A percentile compares a stretch with the other conserved stretches of the same genome.
These are phyloP conservation scores for Camelina sativa DNA, from an alignment of 345 rosid genomes.

Conservation along the genomic window DNA sequence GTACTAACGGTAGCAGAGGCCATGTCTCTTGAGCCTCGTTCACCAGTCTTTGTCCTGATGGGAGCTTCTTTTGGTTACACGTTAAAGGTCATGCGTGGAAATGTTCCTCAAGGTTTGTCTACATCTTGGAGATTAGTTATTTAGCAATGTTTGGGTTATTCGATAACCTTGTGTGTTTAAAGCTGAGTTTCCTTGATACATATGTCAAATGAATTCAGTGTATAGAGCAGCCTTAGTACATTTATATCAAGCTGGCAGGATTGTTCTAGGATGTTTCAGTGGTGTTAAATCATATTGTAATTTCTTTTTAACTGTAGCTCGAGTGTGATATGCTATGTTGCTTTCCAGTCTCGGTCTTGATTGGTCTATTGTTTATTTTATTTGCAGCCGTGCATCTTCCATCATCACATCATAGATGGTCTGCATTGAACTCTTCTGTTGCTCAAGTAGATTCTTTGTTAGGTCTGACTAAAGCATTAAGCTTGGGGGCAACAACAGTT, in stretches of 20 bases:
- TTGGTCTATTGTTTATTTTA: conserved; percentile 40
- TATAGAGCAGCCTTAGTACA: conserved; percentile 10
- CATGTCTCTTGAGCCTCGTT: conserved; percentile 87
- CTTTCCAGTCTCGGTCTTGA: conserved; percentile 24
- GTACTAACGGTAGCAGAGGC: conserved; percentile 96
- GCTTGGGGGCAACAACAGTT: conserved; percentile 73
- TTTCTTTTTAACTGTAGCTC: conserved; percentile 13
- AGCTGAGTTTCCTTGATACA: neutral
- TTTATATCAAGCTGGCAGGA: neutral
- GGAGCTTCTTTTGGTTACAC: conserved; percentile 75
- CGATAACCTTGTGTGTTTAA: neutral
- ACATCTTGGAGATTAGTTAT: neutral
- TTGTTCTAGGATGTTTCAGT: conserved; percentile 12
- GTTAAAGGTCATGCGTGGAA: conserved; percentile 80
- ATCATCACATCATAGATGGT: conserved; percentile 82
- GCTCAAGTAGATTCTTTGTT: conserved; percentile 66
- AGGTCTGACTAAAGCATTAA: conserved; percentile 65
- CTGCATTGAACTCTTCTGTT: conserved; percentile 67
- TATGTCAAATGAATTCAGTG: conserved; percentile 2
- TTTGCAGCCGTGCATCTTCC: conserved; percentile 81
- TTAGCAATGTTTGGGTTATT: conserved; percentile 21
- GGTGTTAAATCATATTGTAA: conserved; percentile 11
- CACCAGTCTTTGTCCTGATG: conserved; percentile 82
- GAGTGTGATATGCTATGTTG: conserved; percentile 9
- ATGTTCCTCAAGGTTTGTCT: conserved; percentile 76